Conservation (phyloP, 2,329 filamentous ascomycete species). For the Fusarium buxicola region DNA sequence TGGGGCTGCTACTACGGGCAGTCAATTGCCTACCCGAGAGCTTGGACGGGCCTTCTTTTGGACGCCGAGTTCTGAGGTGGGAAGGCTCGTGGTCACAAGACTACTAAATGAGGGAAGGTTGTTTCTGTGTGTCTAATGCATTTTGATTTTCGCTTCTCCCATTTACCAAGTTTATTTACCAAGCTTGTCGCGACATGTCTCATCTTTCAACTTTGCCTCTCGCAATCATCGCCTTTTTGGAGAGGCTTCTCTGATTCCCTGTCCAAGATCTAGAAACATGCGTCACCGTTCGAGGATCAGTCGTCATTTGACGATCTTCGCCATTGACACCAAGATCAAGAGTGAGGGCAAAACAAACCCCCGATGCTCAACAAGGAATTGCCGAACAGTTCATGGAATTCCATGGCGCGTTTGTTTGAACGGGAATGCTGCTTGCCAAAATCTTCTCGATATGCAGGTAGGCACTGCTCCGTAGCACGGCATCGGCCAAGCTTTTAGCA, state of each 20-base stretch:
- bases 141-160: slow-evolving; percentile 13
- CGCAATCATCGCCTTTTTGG: slow-evolving; percentile 28
- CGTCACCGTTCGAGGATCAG: background rate
- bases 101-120: background rate
- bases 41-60: no score
- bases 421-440: no score
- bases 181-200: slow-evolving; percentile 19
- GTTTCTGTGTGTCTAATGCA: background rate
- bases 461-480: background rate
- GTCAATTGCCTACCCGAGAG: background rate
- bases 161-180: slow-evolving; percentile 2
- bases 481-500: background rate
- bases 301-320: background rate
- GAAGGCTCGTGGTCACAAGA: background rate
- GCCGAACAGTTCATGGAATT: background rate
- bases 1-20: background rate
- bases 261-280: background rate
- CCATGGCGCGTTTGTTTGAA: background rate
- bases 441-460: background rate
- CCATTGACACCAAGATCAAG: background rate
- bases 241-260: background rate
- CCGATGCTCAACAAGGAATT: background rate
- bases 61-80: background rate
- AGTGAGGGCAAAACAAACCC: background rate
- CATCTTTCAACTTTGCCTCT: slow-evolving; percentile 14